A percentile compares a stretch with the other conserved stretches of the same genome.
Evolutionary conservation across 1,139 yeast genomes (phyloP).

Genomic region (Blastobotrys petasosporus): DNA sequence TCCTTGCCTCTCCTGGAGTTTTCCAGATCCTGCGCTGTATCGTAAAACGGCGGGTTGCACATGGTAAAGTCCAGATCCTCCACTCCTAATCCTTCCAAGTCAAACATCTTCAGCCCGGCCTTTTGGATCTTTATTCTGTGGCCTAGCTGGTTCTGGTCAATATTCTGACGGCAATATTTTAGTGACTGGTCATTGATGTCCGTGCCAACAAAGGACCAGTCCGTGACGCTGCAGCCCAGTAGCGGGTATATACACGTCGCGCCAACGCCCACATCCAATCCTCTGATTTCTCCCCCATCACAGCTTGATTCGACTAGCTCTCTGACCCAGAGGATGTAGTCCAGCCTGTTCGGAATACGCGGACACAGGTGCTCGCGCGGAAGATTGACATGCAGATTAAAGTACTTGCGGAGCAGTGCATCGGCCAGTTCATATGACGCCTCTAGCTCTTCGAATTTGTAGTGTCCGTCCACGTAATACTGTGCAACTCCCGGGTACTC

Average conservation of each 20-base stretch:
- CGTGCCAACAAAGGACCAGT: slow-evolving; percentile 33
- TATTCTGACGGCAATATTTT: slow-evolving; percentile 23
- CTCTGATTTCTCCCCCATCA: neutral
- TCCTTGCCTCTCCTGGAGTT: slow-evolving; percentile 17
- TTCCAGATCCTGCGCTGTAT: slow-evolving; percentile 31
- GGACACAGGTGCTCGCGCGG: slow-evolving; percentile 24
- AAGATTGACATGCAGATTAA: slow-evolving; percentile 19
- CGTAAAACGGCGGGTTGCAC: slow-evolving; percentile 46
- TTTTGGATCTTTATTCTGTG: slow-evolving; percentile 10
- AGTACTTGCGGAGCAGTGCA: slow-evolving; percentile 19
- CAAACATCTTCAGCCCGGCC: slow-evolving; percentile 11
- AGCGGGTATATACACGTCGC: slow-evolving; percentile 40
- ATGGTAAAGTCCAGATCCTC: slow-evolving; percentile 30
- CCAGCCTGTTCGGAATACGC: slow-evolving; percentile 26
- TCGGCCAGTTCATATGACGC: slow-evolving; percentile 18
- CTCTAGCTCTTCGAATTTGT: slow-evolving; percentile 13
- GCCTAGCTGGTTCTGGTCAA: slow-evolving; percentile 23
- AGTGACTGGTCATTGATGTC: slow-evolving; percentile 36
- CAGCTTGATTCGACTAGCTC: slow-evolving; percentile 10
- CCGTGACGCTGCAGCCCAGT: slow-evolving; percentile 23
- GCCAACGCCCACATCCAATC: slow-evolving; percentile 38
- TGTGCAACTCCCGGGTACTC: slow-evolving; percentile 9
- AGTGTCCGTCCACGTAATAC: slow-evolving; percentile 6
- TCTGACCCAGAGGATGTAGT: slow-evolving; percentile 24
- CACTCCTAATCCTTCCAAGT: slow-evolving; percentile 6